A percentile compares a stretch with the other conserved stretches of the same genome.
Evolutionary conservation across 768 basidiomycete species (phyloP).

Genomic region (Termitomyces sp.): DNA sequence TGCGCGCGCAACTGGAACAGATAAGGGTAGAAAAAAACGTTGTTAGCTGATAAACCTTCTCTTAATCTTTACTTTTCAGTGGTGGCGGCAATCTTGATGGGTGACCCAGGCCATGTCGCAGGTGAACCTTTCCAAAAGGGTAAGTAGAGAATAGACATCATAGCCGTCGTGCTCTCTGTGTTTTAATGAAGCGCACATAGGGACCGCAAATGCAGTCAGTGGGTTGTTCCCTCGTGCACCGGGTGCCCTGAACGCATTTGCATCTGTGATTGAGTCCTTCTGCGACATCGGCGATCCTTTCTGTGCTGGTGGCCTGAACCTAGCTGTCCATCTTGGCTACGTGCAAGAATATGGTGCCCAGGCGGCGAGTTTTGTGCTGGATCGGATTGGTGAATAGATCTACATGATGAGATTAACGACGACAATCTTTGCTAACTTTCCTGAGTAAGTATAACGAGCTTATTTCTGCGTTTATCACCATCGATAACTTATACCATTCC

Average conservation of each 20-base stretch:
- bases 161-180: background rate
- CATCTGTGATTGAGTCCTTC: conserved; percentile 12
- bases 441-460: background rate
- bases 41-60: background rate
- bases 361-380: conserved; percentile 20
- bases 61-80: background rate
- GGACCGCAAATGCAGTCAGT: conserved; percentile 7
- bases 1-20: conserved; percentile 3
- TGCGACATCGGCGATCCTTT: conserved; percentile 23
- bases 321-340: conserved; percentile 19
- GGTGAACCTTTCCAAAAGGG: conserved; percentile 12
- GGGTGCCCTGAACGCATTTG: conserved; percentile 5
- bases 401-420: background rate
- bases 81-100: conserved; percentile 9
- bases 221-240: conserved; percentile 9
- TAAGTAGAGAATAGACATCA: background rate
- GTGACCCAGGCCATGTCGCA: conserved; percentile 9
- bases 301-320: conserved; percentile 20
- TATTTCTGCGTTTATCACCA: too few species aligned
- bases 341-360: conserved; percentile 20
- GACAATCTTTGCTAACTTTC: background rate
- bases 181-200: background rate
- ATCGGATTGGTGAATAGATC: conserved; percentile 21
- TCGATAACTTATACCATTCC: background rate
- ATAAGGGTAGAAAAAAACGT: background rate